Evolutionary conservation across 176 grass and related monocot genomes (phyloP).

Genomic region (Paspalum vaginatum): DNA sequence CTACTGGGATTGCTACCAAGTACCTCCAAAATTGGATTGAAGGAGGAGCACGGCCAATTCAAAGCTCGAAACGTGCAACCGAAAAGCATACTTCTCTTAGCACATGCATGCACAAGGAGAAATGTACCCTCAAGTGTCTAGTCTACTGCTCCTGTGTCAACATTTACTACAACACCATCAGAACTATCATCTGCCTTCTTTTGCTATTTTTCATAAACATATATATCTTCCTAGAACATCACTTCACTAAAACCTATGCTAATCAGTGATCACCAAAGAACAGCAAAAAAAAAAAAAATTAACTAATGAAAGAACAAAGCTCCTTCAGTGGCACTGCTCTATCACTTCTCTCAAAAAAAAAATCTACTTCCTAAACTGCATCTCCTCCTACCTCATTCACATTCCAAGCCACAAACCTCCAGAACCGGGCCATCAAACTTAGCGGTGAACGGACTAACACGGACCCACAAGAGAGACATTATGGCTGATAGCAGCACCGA

Average conservation of each 20-base stretch:
- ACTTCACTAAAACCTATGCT: slow-evolving; percentile 13
- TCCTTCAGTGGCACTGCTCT: slow-evolving; percentile 7
- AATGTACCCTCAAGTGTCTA: not conserved
- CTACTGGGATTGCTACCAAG: not conserved
- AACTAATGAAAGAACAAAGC: slow-evolving; percentile 4
- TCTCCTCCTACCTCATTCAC: slow-evolving; percentile 25
- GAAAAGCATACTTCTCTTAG: not conserved
- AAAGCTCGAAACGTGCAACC: not conserved
- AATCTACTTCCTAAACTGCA: slow-evolving; percentile 2
- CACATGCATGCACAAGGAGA: not conserved
- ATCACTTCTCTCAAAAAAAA: not conserved
- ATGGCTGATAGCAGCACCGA: slow-evolving; percentile 42
- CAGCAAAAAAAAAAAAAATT: not conserved
- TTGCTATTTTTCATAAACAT: not conserved
- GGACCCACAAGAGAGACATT: slow-evolving; percentile 48
- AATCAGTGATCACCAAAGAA: slow-evolving; percentile 1
- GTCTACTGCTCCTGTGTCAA: slow-evolving; percentile 21
- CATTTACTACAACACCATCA: slow-evolving; percentile 19
- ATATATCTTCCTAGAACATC: slow-evolving; percentile 17
- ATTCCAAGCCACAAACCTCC: slow-evolving; percentile 37
- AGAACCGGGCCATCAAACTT: slow-evolving; percentile 39
- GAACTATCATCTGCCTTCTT: slow-evolving; percentile 2
- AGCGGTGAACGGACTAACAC: slow-evolving; percentile 12
- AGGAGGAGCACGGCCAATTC: not conserved
- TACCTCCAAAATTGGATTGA: not conserved